Evolutionary conservation across 495 filamentous ascomycete genomes (phyloP).

Genomic region (Neurospora sp.): DNA sequence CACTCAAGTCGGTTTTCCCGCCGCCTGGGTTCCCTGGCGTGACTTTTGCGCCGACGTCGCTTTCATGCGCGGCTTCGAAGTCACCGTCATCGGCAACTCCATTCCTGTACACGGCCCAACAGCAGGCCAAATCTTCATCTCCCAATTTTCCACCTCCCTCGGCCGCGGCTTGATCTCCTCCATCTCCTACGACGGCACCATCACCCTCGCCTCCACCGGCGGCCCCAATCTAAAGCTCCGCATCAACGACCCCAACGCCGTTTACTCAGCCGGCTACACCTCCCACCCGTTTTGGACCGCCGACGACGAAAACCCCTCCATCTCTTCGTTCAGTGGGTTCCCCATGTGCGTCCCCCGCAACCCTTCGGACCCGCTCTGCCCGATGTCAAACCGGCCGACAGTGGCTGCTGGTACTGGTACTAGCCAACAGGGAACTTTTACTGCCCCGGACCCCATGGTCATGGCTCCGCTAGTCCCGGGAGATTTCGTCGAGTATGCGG

Average conservation of each 20-base stretch:
- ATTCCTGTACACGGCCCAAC: conserved; percentile 18
- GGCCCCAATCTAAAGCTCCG: conserved; percentile 14
- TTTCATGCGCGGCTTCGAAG: conserved; percentile 20
- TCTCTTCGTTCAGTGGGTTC: conserved; percentile 30
- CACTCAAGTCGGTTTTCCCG: conserved; percentile 30
- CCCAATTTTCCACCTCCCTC: conserved; percentile 19
- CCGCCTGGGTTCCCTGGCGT: conserved; percentile 26
- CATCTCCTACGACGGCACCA: conserved; percentile 19
- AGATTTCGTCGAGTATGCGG: conserved; percentile 28
- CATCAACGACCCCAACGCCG: conserved; percentile 34
- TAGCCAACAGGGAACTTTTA: conserved; percentile 7
- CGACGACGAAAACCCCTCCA: conserved; percentile 28
- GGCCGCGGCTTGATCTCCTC: conserved; percentile 26
- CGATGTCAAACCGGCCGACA: conserved; percentile 18
- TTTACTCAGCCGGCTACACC: conserved; percentile 22
- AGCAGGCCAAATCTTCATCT: conserved; percentile 26
- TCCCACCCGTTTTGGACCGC: conserved; percentile 26
- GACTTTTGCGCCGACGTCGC: conserved; percentile 19
- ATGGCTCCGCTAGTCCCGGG: conserved; percentile 30
- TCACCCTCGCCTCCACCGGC: conserved; percentile 19
- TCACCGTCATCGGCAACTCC: conserved; percentile 24
- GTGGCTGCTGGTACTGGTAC: not conserved
- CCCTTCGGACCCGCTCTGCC: conserved; percentile 22
- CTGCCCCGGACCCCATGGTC: conserved; percentile 20
- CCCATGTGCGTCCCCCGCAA: conserved; percentile 34